Conservation (phyloP, 106 monocot species). For the Iris macrosiphon region DNA sequence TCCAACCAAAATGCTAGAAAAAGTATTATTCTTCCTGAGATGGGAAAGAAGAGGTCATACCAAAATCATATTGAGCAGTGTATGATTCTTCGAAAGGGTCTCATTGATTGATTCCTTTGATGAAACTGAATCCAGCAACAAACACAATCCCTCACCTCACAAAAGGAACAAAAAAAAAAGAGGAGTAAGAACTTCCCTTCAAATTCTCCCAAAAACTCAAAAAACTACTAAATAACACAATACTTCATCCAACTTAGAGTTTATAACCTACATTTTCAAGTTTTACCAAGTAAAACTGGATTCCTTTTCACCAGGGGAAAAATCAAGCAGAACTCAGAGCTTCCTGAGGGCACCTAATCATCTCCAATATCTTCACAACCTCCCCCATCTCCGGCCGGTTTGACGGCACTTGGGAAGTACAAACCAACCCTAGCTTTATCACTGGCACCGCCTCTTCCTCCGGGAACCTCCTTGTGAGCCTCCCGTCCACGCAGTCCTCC, state of each 20-base stretch:
- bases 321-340: constrained; percentile 33
- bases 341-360: constrained; percentile 68
- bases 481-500: constrained; percentile 72
- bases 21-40: too few species aligned
- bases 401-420: constrained; percentile 92
- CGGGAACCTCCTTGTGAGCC: constrained; percentile 48
- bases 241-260: neutral
- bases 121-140: too few species aligned
- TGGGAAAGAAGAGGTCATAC: too few species aligned
- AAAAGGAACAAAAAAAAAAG: too few species aligned
- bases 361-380: constrained; percentile 86
- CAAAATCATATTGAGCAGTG: too few species aligned
- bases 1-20: too few species aligned
- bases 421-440: constrained; percentile 86
- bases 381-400: constrained; percentile 79
- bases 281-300: constrained; percentile 11
- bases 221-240: too few species aligned
- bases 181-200: too few species aligned
- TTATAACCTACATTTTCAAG: neutral
- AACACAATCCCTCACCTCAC: too few species aligned
- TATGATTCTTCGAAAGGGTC: too few species aligned
- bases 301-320: constrained; percentile 24
- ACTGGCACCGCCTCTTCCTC: constrained; percentile 72
- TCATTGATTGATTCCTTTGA: too few species aligned
- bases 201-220: too few species aligned